phyloP scores from a whole-genome alignment of 1,284 basidiomycete genomes.

The Abortiporus biennis region DNA sequence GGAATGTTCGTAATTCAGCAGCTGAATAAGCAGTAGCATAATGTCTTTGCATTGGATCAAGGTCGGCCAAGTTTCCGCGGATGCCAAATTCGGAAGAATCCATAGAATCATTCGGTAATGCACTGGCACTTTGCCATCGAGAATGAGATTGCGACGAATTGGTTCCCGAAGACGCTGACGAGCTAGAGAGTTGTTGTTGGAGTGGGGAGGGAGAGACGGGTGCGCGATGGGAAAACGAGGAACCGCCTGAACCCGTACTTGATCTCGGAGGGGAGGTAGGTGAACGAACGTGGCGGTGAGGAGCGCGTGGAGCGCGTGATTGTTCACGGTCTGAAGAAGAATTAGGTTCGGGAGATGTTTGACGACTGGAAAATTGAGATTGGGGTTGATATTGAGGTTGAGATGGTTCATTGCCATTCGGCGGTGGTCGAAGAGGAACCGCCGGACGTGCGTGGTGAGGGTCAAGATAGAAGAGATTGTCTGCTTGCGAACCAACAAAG shows the following conservation, averaged over 20 bases:
- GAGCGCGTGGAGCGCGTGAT: constrained; percentile 22
- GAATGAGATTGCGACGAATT: constrained; percentile 27
- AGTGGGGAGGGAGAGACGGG: constrained; percentile 53
- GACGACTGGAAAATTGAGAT: no score
- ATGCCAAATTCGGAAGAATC: constrained; percentile 31
- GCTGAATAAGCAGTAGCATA: constrained; percentile 58
- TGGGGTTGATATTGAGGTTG: no score
- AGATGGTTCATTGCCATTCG: constrained; percentile 11
- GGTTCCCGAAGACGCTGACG: constrained; percentile 26
- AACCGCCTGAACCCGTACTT: constrained; percentile 44
- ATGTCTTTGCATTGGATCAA: constrained; percentile 48
- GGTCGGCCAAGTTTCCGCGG: constrained; percentile 22
- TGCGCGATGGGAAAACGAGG: constrained; percentile 51
- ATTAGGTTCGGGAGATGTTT: constrained; percentile 21
- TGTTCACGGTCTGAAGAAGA: constrained; percentile 19
- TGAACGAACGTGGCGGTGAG: constrained; percentile 26
- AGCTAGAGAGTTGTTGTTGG: constrained; percentile 51
- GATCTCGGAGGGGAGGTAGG: constrained; percentile 47
- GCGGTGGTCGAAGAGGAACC: constrained; percentile 64
- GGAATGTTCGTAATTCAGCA: constrained; percentile 80
- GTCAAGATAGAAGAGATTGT: constrained; percentile 92
- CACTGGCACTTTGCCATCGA: constrained; percentile 28
- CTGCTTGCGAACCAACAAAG: constrained; percentile 90
- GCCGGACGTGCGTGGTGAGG: constrained; percentile 87
- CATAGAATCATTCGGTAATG: constrained; percentile 28